A percentile compares a stretch with the other conserved stretches of the same genome.
phyloP scores from a whole-genome alignment of 2,329 filamentous ascomycete genomes.

The Escovopsis sp. region DNA sequence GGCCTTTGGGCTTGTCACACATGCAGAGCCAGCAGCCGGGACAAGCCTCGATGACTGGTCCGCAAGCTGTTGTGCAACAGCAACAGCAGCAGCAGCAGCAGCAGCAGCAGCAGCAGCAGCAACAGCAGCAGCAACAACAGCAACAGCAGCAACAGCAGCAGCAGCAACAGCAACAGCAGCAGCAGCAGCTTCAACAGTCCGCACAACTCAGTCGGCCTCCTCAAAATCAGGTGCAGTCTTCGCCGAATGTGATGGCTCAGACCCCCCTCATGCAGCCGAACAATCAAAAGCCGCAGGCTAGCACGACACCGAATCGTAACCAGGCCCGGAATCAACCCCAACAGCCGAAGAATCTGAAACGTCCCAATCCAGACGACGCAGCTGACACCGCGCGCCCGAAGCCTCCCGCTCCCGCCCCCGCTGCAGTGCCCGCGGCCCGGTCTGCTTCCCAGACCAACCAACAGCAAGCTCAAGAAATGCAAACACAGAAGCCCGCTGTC shows the following conservation, averaged over 20 bases:
- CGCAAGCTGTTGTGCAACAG: slow-evolving; percentile 36
- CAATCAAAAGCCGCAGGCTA: slow-evolving; percentile 17
- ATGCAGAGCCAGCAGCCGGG: slow-evolving; percentile 23
- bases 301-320: slow-evolving; percentile 8
- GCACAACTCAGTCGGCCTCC: slow-evolving; percentile 13
- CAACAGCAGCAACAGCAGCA: slow-evolving; percentile 15
- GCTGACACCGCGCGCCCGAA: slow-evolving; percentile 15
- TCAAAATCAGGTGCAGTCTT: slow-evolving; percentile 24
- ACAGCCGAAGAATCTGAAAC: slow-evolving; percentile 32
- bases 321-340: slow-evolving; percentile 14
- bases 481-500: slow-evolving; percentile 9
- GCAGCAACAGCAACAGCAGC: slow-evolving; percentile 15
- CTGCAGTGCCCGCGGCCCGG: slow-evolving; percentile 9
- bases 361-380: slow-evolving; percentile 32
- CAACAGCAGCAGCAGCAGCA: slow-evolving; percentile 38
- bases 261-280: slow-evolving; percentile 16
- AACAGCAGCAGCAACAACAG: slow-evolving; percentile 9
- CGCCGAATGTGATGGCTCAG: slow-evolving; percentile 30
- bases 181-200: slow-evolving; percentile 10
- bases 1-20: slow-evolving; percentile 9
- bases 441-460: slow-evolving; percentile 13
- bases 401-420: slow-evolving; percentile 3
- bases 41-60: slow-evolving; percentile 27
- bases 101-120: slow-evolving; percentile 7
- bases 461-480: slow-evolving; percentile 1